Evolutionary conservation across 2,329 filamentous ascomycete species (phyloP), one percentile per base, ranked within the genome.

Genomic region (Amylocarpus encephaloides): DNA sequence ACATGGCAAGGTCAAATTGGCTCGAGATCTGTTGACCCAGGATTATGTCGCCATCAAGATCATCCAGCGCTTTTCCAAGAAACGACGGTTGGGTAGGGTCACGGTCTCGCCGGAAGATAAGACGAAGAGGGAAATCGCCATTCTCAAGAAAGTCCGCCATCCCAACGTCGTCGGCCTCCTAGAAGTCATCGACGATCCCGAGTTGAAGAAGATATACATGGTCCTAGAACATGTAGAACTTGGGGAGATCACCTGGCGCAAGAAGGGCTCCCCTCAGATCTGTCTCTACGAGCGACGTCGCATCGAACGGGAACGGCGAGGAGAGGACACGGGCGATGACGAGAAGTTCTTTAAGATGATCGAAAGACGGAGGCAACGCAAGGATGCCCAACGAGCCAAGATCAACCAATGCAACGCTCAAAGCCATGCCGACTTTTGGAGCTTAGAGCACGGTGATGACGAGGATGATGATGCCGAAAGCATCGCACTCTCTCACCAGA

Each of bases 11-110:
- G 93, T 98, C 64, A 98, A 98, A 71, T 77, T 96, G 43, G 93
- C 91, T 43, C 82, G 89, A 48, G 90, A 94, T 65, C 74, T 89
- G 41, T 74, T 83, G 49, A 90, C 80, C 1, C 78, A 79, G 54
- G 83, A 88, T 47, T 85, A 85, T 65, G 92, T 98, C 3, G 93
- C 93, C 50, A 96, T 98, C 77, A 98, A 98, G 73, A 98, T 98
- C 62, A 95, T 98, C 42, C 89, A 95, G 51, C 83, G 93, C 34
- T 95, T 93, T 66, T 95, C 92, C 46, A 96, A 95, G 72, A 89
- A 88, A 62, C 83, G 91, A 49, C 86, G 92, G 22, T 77, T 98
- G n/a, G 93, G 93, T 47, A 87, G 87, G 65, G 85, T 92, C 49
- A 83, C 77, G 1, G 79, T 80, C 54, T 79, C 79, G 1, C 80